These are phyloP conservation scores for Cryptosporidium viatorum DNA, from an alignment of 169 alveolate species.

Conservation along the genomic window DNA sequence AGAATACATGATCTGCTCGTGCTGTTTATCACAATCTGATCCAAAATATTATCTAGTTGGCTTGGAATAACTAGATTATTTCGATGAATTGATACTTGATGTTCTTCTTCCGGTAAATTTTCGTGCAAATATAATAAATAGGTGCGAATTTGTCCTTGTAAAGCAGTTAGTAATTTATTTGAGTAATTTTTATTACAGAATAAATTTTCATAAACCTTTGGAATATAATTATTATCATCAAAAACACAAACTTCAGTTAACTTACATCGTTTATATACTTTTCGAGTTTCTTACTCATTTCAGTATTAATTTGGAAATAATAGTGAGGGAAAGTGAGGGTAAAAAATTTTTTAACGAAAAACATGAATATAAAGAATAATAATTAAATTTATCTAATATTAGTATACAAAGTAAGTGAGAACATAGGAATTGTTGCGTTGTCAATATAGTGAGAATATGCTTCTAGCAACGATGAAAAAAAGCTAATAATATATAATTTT, in stretches of 20 bases:
- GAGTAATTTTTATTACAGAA: background rate
- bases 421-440: conserved; percentile 56
- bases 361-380: background rate
- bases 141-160: conserved; percentile 32
- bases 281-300: conserved; percentile 35
- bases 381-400: conserved; percentile 26
- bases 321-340: conserved; percentile 18
- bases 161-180: background rate
- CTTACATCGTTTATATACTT: conserved; percentile 24
- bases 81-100: background rate
- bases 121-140: background rate
- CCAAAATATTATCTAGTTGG: conserved; percentile 15
- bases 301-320: background rate
- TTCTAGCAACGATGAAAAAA: conserved; percentile 50
- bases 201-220: conserved; percentile 31
- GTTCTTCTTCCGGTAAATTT: background rate
- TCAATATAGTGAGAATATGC: conserved; percentile 66
- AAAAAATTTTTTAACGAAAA: background rate
- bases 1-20: conserved; percentile 62
- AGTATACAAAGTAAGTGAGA: conserved; percentile 46
- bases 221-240: background rate
- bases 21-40: conserved; percentile 25
- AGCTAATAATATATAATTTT: conserved; percentile 4
- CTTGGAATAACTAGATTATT: background rate
- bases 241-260: background rate